Conservation (phyloP, 31 red algal genomes). For the Pterothamnion heteromorphum region DNA sequence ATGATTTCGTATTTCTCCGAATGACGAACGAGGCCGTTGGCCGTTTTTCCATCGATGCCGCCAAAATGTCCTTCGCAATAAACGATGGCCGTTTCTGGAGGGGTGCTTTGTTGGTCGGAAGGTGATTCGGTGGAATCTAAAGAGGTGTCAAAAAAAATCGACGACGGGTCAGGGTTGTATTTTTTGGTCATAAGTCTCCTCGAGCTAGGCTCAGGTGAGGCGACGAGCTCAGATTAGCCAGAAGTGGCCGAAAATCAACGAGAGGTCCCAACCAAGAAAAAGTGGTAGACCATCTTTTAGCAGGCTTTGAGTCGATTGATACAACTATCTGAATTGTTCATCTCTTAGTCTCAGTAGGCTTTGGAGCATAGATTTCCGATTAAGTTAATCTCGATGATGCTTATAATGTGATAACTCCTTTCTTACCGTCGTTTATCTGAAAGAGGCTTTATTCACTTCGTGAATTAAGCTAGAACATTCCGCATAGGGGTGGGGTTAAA, state of each 20-base stretch:
- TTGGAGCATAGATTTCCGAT: too few species aligned
- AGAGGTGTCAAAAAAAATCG: neutral
- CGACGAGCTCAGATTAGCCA: neutral
- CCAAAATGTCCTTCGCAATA: slow-evolving; percentile 1
- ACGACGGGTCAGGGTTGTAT: neutral
- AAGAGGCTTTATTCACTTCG: too few species aligned
- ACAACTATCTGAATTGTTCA: neutral
- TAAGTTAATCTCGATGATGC: too few species aligned
- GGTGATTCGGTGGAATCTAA: neutral
- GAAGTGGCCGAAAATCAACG: neutral
- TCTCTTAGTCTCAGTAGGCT: too few species aligned
- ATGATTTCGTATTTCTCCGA: neutral
- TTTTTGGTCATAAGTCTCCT: neutral
- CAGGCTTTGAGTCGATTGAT: neutral
- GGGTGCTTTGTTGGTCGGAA: neutral
- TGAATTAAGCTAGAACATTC: too few species aligned
- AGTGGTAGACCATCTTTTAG: neutral
- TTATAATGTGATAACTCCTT: too few species aligned
- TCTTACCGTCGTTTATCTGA: too few species aligned
- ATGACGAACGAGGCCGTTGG: neutral
- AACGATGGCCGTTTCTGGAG: neutral
- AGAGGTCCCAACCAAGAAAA: neutral
- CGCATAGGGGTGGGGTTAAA: too few species aligned
- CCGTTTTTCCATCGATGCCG: neutral
- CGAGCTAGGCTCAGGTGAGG: neutral